Percentiles rank a stretch among this genome's conserved stretches.
phyloP scores from a whole-genome alignment of 2,329 filamentous ascomycete species.

The Colletotrichum kahawae region DNA sequence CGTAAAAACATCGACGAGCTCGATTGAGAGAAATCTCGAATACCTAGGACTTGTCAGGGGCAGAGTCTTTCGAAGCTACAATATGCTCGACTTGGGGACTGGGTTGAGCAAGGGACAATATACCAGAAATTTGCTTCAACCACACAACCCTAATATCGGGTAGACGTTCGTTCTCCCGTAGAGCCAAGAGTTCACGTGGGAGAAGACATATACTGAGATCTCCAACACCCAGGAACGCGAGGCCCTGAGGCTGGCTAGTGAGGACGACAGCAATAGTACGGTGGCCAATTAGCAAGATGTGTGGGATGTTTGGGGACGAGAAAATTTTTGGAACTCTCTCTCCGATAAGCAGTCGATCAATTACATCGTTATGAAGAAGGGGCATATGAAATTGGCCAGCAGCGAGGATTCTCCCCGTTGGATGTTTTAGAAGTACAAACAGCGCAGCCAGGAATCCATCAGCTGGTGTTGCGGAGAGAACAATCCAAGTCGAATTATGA shows the following conservation, averaged over 20 bases:
- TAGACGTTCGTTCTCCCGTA: too few species aligned
- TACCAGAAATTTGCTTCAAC: too few species aligned
- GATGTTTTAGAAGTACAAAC: not conserved
- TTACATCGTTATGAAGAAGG: not conserved
- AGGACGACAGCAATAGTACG: not conserved
- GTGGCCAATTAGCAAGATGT: too few species aligned
- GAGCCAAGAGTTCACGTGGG: not conserved
- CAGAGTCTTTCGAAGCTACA: too few species aligned
- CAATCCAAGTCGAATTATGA: accelerated
- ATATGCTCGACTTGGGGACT: too few species aligned
- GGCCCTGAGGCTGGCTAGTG: not conserved
- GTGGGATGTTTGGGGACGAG: not conserved
- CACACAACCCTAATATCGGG: too few species aligned
- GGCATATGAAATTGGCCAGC: not conserved
- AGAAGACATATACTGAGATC: not conserved
- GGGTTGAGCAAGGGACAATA: too few species aligned
- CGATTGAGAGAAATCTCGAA: too few species aligned
- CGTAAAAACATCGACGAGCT: too few species aligned
- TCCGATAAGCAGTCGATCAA: not conserved
- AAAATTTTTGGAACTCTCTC: accelerated
- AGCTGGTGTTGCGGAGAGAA: not conserved
- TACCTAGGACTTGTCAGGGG: too few species aligned
- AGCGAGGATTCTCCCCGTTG: accelerated
- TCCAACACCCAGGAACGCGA: not conserved
- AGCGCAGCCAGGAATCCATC: not conserved